Evolutionary conservation across 257 asterid species (phyloP).

Genomic region (Solanum pennellii): DNA sequence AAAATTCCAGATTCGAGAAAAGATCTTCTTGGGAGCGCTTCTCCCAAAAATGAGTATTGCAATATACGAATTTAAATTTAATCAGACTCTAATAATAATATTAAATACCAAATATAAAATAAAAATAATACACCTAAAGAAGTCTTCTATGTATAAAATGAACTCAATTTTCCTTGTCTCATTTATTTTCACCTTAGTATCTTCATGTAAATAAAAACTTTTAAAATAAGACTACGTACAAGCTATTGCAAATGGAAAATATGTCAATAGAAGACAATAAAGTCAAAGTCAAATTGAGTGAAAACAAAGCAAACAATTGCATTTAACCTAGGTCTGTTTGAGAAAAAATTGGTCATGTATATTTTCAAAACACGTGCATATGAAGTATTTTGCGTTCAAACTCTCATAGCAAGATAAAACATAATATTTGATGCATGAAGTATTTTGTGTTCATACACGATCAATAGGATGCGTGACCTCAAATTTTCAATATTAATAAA

Average conservation of each 20-base stretch:
- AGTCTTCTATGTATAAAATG: background rate
- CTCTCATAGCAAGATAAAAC: background rate
- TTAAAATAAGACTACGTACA: background rate
- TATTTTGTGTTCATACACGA: too few species aligned
- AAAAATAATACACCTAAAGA: background rate
- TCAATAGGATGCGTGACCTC: fast-evolving
- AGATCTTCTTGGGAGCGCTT: background rate
- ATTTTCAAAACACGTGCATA: background rate
- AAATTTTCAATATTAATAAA: too few species aligned
- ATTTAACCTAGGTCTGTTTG: background rate
- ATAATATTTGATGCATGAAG: too few species aligned
- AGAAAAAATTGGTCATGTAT: background rate
- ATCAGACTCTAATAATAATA: fast-evolving
- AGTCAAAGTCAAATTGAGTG: background rate
- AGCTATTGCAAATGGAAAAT: background rate
- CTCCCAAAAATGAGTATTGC: fast-evolving
- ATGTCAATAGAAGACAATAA: background rate
- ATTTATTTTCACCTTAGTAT: background rate
- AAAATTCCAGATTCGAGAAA: fast-evolving
- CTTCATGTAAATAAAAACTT: background rate
- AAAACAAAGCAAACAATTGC: background rate
- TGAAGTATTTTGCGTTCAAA: background rate
- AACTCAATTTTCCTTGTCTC: background rate
- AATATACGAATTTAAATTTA: background rate
- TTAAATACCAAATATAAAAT: fast-evolving